Conservation (phyloP, 2,329 filamentous ascomycete genomes). For the Fusarium pseudograminearum region DNA sequence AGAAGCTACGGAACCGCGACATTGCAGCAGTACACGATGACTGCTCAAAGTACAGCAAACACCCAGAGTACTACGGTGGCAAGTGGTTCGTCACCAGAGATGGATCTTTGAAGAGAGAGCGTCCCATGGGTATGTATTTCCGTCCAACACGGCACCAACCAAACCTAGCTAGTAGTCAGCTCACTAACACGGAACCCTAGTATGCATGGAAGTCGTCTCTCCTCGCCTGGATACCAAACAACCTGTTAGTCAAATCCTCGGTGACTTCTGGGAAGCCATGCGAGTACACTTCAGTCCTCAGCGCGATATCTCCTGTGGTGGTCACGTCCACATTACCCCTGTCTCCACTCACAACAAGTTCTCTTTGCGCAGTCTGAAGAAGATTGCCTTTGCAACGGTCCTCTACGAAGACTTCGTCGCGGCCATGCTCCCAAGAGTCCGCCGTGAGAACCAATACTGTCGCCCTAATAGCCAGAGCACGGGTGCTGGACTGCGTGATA, state of each 20-base stretch:
- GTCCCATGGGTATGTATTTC: constrained; percentile 51
- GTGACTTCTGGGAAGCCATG: constrained; percentile 58
- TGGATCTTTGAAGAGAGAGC: constrained; percentile 55
- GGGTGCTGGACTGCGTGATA: constrained; percentile 48
- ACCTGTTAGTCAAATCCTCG: constrained; percentile 50
- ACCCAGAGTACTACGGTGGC: constrained; percentile 57
- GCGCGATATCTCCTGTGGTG: constrained; percentile 53
- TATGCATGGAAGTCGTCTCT: constrained; percentile 58
- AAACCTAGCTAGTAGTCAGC: background rate
- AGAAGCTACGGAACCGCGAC: constrained; percentile 55
- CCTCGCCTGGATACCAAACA: constrained; percentile 54
- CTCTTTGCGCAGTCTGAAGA: constrained; percentile 52
- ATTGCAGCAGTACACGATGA: constrained; percentile 55
- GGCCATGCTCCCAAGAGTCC: constrained; percentile 49
- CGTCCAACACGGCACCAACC: background rate
- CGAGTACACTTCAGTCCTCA: constrained; percentile 56
- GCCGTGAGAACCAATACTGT: constrained; percentile 55
- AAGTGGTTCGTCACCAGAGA: constrained; percentile 59
- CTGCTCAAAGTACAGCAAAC: constrained; percentile 55
- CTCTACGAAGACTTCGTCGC: constrained; percentile 53
- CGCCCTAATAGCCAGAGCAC: constrained; percentile 50
- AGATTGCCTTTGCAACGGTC: constrained; percentile 54
- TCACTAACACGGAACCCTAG: constrained; percentile 41
- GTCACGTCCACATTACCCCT: constrained; percentile 57
- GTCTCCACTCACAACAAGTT: constrained; percentile 52